Conservation (phyloP, 2,329 filamentous ascomycete species). For the Aspergillus nomiae region DNA sequence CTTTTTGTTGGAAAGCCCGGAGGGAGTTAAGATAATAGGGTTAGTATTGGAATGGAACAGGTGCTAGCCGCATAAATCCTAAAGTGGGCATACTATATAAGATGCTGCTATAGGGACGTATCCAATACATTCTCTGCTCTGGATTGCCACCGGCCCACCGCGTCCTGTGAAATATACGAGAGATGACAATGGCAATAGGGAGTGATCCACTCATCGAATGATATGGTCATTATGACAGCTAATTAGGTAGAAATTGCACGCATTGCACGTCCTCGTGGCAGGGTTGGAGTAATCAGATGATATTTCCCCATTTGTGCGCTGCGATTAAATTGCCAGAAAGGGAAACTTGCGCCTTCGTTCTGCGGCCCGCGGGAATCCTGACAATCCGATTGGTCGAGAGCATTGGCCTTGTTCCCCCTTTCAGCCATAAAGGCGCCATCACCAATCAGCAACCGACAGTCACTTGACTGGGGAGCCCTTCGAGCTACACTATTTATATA, state of each 20-base stretch:
- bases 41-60: not conserved
- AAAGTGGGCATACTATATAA: not conserved
- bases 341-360: not conserved
- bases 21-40: too few relatives aligned
- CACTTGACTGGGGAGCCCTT: not conserved
- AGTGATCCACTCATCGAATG: not conserved
- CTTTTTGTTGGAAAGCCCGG: not conserved
- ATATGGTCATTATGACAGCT: not conserved
- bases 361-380: not conserved
- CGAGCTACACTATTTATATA: slow-evolving; percentile 1
- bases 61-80: not conserved
- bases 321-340: not conserved
- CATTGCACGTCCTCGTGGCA: not conserved
- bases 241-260: not conserved
- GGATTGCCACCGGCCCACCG: too few relatives aligned
- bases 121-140: too few relatives aligned
- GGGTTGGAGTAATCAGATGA: not conserved
- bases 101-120: too few relatives aligned
- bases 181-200: too few relatives aligned
- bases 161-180: too few relatives aligned
- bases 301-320: not conserved
- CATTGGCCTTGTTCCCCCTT: not conserved
- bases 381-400: not conserved
- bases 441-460: not conserved
- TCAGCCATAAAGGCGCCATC: not conserved